phyloP scores from a whole-genome alignment of 73 alveolate species.

The Effrenium voratum region DNA sequence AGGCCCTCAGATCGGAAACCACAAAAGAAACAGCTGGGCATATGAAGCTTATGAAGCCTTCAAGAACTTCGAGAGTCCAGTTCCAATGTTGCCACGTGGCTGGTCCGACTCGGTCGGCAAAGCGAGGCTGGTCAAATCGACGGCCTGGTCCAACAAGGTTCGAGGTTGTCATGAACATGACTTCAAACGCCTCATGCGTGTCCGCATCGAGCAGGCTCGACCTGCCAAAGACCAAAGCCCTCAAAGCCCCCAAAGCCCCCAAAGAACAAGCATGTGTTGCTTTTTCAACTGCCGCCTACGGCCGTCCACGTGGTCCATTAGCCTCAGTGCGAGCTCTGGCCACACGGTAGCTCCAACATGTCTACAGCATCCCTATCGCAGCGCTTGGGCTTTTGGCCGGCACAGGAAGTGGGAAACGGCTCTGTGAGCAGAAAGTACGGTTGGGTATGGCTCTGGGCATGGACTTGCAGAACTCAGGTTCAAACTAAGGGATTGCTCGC shows the following conservation, averaged over 20 bases:
- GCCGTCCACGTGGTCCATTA: background rate
- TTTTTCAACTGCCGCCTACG: background rate
- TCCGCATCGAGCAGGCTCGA: conserved; percentile 38
- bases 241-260: background rate
- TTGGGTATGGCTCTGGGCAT: no score
- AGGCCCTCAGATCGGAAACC: background rate
- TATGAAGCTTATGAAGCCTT: background rate
- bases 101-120: background rate
- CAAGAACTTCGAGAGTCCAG: background rate
- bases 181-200: background rate
- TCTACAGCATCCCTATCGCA: background rate
- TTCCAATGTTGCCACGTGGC: background rate
- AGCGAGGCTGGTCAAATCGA: background rate
- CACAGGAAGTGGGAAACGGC: no score
- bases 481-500: no score
- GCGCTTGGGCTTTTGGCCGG: background rate
- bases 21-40: background rate
- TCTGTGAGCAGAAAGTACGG: no score
- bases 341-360: background rate
- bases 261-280: background rate
- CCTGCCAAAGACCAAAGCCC: no score
- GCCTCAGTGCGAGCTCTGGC: background rate
- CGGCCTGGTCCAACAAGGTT: background rate
- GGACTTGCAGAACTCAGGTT: no score
- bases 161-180: background rate